Base-by-base conservation (phyloP, 2,329 filamentous ascomycete species). In the Nothopassalora personata region DNA sequence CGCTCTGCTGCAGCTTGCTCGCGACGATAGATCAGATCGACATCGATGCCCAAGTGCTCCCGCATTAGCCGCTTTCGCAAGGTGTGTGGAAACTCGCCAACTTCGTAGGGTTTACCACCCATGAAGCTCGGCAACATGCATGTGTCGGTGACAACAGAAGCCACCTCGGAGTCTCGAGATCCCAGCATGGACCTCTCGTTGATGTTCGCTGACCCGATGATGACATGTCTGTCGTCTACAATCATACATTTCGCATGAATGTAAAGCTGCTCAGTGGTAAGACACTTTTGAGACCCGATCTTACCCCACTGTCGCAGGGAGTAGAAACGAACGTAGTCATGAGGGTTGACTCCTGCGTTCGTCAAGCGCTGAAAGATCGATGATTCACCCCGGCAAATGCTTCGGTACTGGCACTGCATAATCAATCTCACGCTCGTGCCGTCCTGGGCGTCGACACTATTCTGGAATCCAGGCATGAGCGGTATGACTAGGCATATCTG, bases 171-270 rank as follows among this genome's bases (percentile, higher is more conserved):
- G 74, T 99, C 94, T 68, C 94, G 85, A 52, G 85, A 88, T 8
- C 94, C 94, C 61, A 97, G 75, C 91, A 97, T 91, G 6, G 93
- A 97, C 49, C 94, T 86, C 74, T 99, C 94, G 69, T 99, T 99
- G 79, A 99, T 97, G 72, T 99, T 99, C 55, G 94, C 94, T 49
- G 93, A 97, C 18, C 94, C 94, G 67, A 99, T 99, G 61, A 99
- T 86, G 19, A 88, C 93, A 59, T 94, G 85, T 34, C 93, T 86
- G 70, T 99, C 94, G 73, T 99, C 94, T 4, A 96, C 93, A 57
- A 99, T 83, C 80, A 97, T 97, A 65, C 89, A 89, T 76, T 99
- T 99, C 61, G 94, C 94, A 70, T 99, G 94, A 58, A 99, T 97
- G 72, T 99, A 99, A 10, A 99, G 83, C 75, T 97, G 94, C 73